Percentiles rank a stretch among this genome's conserved stretches.
These are phyloP conservation scores for Chlorella vulgaris DNA, from an alignment of 139 green algal genomes.

Conservation along the genomic window DNA sequence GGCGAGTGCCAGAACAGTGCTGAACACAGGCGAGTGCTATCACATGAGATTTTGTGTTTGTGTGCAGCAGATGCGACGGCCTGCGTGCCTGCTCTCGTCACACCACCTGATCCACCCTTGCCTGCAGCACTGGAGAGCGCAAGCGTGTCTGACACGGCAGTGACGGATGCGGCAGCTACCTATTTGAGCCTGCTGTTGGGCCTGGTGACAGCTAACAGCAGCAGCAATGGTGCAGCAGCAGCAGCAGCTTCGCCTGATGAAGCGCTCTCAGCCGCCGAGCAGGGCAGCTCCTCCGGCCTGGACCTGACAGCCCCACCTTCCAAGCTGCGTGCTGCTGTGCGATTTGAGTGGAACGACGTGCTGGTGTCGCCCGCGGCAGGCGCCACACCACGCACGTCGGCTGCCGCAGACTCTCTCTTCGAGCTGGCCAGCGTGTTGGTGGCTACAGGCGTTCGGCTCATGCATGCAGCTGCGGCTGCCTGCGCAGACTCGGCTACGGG, in stretches of 20 bases:
- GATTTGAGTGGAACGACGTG: slow-evolving; percentile 26
- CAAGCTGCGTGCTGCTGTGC: slow-evolving; percentile 5
- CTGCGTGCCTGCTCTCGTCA: background rate
- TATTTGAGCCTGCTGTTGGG: slow-evolving; percentile 33
- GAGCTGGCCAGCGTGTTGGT: slow-evolving; percentile 28
- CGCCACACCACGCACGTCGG: background rate
- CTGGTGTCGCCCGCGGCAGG: background rate
- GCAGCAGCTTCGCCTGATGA: background rate
- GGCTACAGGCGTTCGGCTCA: background rate
- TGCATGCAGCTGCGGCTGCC: background rate
- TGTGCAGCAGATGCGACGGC: too few relatives aligned
- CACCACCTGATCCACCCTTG: background rate
- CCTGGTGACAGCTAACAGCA: background rate
- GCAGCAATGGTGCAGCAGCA: background rate
- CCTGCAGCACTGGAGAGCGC: slow-evolving; percentile 14
- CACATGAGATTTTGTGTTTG: too few relatives aligned
- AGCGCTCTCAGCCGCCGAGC: slow-evolving; percentile 5
- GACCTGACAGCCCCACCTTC: background rate
- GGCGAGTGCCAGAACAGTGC: too few relatives aligned
- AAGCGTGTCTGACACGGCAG: background rate
- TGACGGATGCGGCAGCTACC: background rate
- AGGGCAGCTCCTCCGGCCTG: background rate
- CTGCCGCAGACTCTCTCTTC: slow-evolving; percentile 9
- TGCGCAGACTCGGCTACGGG: slow-evolving; percentile 1
- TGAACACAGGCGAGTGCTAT: too few relatives aligned